phyloP scores from a whole-genome alignment of 495 filamentous ascomycete species.

The Bombardia bombarda region DNA sequence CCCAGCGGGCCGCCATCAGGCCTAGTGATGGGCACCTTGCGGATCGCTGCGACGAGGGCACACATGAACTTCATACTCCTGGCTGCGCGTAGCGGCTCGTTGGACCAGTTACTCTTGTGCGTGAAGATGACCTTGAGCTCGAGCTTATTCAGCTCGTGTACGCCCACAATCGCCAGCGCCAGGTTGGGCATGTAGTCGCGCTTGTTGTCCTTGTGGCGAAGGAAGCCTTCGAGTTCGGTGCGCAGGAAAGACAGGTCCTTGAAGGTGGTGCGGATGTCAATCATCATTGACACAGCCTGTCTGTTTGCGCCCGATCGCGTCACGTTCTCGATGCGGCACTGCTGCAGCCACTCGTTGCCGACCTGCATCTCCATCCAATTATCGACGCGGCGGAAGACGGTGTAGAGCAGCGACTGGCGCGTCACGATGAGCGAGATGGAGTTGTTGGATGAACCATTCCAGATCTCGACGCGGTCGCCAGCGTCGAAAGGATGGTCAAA shows the following conservation, averaged over 20 bases:
- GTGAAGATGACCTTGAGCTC: slow-evolving; percentile 57
- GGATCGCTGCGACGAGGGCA: slow-evolving; percentile 61
- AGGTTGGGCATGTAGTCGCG: slow-evolving; percentile 64
- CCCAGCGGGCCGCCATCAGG: slow-evolving; percentile 54
- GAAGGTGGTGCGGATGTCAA: slow-evolving; percentile 62
- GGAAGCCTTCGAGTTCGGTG: slow-evolving; percentile 58
- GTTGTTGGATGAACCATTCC: slow-evolving; percentile 15
- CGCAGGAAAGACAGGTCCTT: slow-evolving; percentile 61
- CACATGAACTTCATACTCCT: slow-evolving; percentile 77
- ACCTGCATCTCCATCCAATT: slow-evolving; percentile 63
- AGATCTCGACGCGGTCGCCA: slow-evolving; percentile 69
- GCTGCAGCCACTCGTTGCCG: slow-evolving; percentile 68
- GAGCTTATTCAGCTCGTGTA: slow-evolving; percentile 66
- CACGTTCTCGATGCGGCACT: slow-evolving; percentile 70
- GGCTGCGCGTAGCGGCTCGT: slow-evolving; percentile 60
- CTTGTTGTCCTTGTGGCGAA: slow-evolving; percentile 51
- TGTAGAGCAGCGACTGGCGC: slow-evolving; percentile 71
- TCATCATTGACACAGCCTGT: slow-evolving; percentile 56
- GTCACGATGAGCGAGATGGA: slow-evolving; percentile 57
- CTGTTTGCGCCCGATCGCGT: slow-evolving; percentile 65
- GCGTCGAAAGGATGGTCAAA: slow-evolving; percentile 67
- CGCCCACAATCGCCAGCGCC: slow-evolving; percentile 55
- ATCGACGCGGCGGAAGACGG: slow-evolving; percentile 60
- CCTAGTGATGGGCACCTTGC: slow-evolving; percentile 60
- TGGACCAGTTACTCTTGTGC: slow-evolving; percentile 59